These are phyloP conservation scores for Oxyria digyna DNA, from an alignment of 148 eudicot species.

Conservation along the genomic window DNA sequence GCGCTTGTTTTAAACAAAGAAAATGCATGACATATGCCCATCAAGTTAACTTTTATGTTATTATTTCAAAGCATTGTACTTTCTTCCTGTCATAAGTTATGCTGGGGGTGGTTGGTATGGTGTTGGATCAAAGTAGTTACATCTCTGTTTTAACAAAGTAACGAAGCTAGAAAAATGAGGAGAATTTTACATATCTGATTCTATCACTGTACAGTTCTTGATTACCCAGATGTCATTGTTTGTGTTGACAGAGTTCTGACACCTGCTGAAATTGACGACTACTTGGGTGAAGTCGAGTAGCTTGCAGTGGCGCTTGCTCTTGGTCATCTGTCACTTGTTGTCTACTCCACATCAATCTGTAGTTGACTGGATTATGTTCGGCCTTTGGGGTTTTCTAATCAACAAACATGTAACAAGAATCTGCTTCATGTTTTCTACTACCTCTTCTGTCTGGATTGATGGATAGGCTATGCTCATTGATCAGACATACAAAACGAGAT, in stretches of 20 bases:
- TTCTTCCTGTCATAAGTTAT: neutral
- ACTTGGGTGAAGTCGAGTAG: slow-evolving; percentile 90
- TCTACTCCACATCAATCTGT: neutral
- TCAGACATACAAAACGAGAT: too few relatives aligned
- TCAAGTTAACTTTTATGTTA: neutral
- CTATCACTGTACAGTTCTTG: neutral
- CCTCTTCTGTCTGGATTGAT: too few relatives aligned
- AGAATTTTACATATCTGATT: neutral
- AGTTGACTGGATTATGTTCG: neutral
- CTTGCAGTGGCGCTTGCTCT: neutral
- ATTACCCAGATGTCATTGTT: slow-evolving; percentile 3
- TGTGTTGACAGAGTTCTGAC: slow-evolving; percentile 56
- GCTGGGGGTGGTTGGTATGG: neutral
- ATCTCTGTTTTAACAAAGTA: neutral
- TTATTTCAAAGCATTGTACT: neutral
- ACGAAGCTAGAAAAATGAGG: neutral
- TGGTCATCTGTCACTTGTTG: neutral
- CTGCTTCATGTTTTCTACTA: neutral
- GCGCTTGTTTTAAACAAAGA: neutral
- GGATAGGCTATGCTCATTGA: too few relatives aligned
- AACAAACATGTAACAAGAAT: neutral
- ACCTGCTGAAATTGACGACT: slow-evolving; percentile 96
- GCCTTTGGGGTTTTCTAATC: neutral
- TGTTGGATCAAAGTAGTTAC: neutral
- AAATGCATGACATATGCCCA: neutral